Evolutionary conservation across 495 filamentous ascomycete genomes (phyloP), one percentile per base, ranked within the genome.

Genomic region (Aspergillus ostianus): DNA sequence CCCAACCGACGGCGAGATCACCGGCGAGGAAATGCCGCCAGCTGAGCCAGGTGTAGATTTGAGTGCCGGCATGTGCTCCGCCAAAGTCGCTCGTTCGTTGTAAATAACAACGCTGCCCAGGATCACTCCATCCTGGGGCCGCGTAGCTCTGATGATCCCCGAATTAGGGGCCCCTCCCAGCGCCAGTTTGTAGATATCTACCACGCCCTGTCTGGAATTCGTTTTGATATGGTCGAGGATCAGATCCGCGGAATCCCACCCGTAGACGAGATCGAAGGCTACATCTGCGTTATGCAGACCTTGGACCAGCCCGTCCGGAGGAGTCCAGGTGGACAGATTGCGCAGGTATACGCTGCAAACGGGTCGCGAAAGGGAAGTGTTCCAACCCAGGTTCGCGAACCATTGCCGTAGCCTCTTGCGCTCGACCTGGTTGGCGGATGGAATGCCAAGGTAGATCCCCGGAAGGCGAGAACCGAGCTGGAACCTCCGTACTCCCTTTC

Each of bases 41-140:
- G 74, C 72, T 6, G 75, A 68, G 15, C 82, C 70, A 50, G 78
- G 79, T 2, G 73, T 70, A n/a, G 66, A 56, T 48, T 73, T 74
- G 62, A 95, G 75, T 0, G 83, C 77, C 2, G 92, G 90, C 57
- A 95, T 83, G 67, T 85, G 87, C 20, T 84, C 84, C 4, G 89
- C 84, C 45, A 95, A 73, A 13, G 68, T 72, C 10, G 89, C 88
- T 48, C 84, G 83, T 26, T 81, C 80, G 64, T 86, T 88, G 69
- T 91, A 93, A 19, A 95, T 82, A 53, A 96, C 87, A 17, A 96
- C 85, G n/a, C 89, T 92, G 6, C 91, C 92, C 29, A 96, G 68
- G 17, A 96, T 73, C 26, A 77, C 80, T 13, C 84, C 86, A 61
- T 90, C 89, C 46, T 80, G 75, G 0, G 83, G 82, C 54, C 84